Conservation (phyloP, 2,329 filamentous ascomycete species). For the Leptosphaerulina australis region DNA sequence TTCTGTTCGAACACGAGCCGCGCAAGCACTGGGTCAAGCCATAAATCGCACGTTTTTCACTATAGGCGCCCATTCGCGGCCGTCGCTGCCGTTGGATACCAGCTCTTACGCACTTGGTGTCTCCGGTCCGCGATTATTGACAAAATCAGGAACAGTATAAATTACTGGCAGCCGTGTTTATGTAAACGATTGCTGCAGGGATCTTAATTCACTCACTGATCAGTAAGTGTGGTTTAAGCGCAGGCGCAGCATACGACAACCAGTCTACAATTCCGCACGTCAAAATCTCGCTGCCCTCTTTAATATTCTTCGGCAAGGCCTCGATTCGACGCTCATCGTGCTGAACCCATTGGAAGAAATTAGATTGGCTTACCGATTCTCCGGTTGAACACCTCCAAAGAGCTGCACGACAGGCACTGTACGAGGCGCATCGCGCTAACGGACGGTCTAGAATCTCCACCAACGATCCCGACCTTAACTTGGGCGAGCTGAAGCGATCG, state of each 20-base stretch:
- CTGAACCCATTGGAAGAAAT: slow-evolving; percentile 6
- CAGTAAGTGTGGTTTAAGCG: neutral
- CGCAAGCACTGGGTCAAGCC: slow-evolving; percentile 8
- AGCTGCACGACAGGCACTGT: neutral
- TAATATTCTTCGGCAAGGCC: neutral
- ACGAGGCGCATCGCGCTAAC: slow-evolving; percentile 11
- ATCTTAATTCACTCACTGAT: slow-evolving; percentile 7
- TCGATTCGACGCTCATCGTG: neutral
- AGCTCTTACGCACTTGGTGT: no score
- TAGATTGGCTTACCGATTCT: neutral
- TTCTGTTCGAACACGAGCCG: neutral
- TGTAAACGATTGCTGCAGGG: slow-evolving; percentile 14
- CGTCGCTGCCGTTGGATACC: neutral
- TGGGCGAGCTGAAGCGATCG: slow-evolving; percentile 2
- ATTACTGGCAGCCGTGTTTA: slow-evolving; percentile 6
- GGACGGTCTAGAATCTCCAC: slow-evolving; percentile 15
- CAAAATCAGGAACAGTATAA: neutral
- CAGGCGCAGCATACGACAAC: neutral
- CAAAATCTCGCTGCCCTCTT: neutral
- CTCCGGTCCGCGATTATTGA: neutral
- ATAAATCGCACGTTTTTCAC: slow-evolving; percentile 8
- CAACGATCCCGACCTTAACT: neutral
- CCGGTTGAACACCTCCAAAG: neutral
- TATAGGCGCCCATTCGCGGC: slow-evolving; percentile 2
- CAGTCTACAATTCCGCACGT: neutral